These are phyloP conservation scores for Cordyceps farinosa DNA, from an alignment of 2,329 filamentous ascomycete genomes.

Conservation along the genomic window DNA sequence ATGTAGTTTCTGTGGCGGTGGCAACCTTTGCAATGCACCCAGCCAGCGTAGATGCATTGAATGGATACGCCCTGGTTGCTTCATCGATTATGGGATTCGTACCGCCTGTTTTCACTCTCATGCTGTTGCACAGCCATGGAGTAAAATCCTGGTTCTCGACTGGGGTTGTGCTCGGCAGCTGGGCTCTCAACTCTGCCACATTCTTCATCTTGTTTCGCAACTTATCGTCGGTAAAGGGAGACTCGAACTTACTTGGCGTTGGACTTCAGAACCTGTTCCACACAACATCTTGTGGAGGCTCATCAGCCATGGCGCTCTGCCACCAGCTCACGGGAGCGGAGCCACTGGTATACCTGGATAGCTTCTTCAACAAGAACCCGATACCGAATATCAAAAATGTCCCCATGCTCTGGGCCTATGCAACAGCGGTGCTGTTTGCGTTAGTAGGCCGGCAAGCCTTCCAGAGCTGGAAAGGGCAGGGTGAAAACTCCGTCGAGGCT, in stretches of 20 bases:
- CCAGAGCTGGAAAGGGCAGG: background rate
- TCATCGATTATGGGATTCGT: slow-evolving; percentile 2
- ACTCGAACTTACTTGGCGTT: background rate
- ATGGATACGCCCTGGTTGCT: background rate
- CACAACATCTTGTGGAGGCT: slow-evolving; percentile 8
- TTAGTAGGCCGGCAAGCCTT: background rate
- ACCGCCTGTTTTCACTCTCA: background rate
- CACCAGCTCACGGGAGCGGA: slow-evolving; percentile 7
- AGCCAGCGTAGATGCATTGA: background rate
- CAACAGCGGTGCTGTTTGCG: background rate
- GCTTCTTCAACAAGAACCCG: slow-evolving; percentile 6
- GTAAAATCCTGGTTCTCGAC: slow-evolving; percentile 5
- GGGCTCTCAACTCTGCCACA: background rate
- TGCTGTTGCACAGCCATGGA: slow-evolving; percentile 7
- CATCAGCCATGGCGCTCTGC: slow-evolving; percentile 3
- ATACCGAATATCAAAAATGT: background rate
- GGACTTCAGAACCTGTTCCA: slow-evolving; percentile 1
- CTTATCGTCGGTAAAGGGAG: background rate
- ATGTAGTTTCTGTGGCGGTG: background rate
- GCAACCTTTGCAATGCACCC: slow-evolving; percentile 6
- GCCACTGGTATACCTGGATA: background rate
- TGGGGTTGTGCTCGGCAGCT: background rate
- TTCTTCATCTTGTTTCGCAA: background rate
- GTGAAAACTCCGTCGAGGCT: background rate
- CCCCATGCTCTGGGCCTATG: background rate